Evolutionary conservation across 192 early-diverging fungal species (phyloP).

Genomic region (Tieghemiomyces parasiticus): DNA sequence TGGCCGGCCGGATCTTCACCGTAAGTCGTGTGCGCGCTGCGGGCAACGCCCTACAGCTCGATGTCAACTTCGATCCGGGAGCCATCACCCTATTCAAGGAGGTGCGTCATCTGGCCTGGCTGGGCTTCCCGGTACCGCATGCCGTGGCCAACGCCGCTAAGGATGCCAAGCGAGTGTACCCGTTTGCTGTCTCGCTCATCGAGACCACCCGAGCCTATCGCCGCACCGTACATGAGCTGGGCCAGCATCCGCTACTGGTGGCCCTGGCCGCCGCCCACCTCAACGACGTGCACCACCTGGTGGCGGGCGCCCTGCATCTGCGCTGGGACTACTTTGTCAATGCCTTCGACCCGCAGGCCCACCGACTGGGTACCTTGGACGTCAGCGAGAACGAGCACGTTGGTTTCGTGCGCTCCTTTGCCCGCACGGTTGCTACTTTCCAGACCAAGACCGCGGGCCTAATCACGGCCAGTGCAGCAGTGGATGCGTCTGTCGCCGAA

Average conservation of each 20-base stretch:
- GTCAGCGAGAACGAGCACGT: conserved; percentile 74
- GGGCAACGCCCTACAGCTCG: conserved; percentile 56
- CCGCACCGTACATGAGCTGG: conserved; percentile 65
- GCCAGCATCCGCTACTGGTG: conserved; percentile 54
- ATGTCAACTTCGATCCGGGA: conserved; percentile 88
- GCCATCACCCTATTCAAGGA: conserved; percentile 98
- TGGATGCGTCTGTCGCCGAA: conserved; percentile 67
- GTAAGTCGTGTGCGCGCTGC: conserved; percentile 67
- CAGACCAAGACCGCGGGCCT: conserved; percentile 88
- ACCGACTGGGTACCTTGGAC: conserved; percentile 24
- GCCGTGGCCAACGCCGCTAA: conserved; percentile 80
- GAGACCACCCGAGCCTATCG: conserved; percentile 91
- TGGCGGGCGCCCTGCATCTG: conserved; percentile 54
- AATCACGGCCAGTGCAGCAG: conserved; percentile 68
- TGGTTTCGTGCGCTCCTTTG: conserved; percentile 91
- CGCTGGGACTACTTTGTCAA: conserved; percentile 95
- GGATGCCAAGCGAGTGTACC: conserved; percentile 94
- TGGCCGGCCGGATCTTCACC: conserved; percentile 80
- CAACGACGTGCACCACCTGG: conserved; percentile 81
- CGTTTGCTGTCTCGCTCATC: conserved; percentile 90
- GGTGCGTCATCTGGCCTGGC: conserved; percentile 91
- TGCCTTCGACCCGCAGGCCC: conserved; percentile 31
- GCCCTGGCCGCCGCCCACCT: conserved; percentile 84
- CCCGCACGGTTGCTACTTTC: conserved; percentile 73
- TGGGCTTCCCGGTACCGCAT: conserved; percentile 86